phyloP scores from a whole-genome alignment of 1,139 yeast genomes.

The Diutina siamensis region DNA sequence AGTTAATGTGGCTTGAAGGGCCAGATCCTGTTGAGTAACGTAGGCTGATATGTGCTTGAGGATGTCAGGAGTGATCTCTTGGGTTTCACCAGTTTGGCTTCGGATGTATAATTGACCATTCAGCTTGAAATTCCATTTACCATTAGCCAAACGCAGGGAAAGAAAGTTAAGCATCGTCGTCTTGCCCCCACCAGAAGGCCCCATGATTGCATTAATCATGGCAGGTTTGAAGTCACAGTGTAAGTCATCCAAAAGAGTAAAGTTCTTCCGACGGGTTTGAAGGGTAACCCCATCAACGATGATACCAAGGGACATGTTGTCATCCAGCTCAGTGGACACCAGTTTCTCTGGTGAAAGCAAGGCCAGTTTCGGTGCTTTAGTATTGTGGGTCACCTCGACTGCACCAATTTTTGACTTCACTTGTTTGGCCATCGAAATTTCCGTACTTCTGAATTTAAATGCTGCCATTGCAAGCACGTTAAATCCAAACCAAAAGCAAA shows the following conservation, averaged over 20 bases:
- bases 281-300: not conserved
- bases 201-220: conserved; percentile 3
- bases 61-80: not conserved
- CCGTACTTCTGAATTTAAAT: conserved; percentile 36
- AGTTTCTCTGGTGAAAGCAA: not conserved
- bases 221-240: not conserved
- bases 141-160: not conserved
- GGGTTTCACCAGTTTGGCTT: not conserved
- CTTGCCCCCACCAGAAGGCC: conserved; percentile 2
- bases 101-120: not conserved
- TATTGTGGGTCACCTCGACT: conserved; percentile 8
- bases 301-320: not conserved
- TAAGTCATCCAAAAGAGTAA: not conserved
- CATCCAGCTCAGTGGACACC: not conserved
- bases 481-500: conserved; percentile 51
- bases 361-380: not conserved
- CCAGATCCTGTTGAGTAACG: conserved; percentile 5
- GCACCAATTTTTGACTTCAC: conserved; percentile 24
- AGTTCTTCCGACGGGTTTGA: not conserved
- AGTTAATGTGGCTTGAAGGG: not conserved
- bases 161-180: conserved; percentile 4
- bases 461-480: conserved; percentile 36
- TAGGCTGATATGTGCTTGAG: not conserved
- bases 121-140: not conserved
- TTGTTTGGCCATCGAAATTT: conserved; percentile 40